Evolutionary conservation across 768 basidiomycete species (phyloP), one percentile per base, ranked within the genome.

Genomic region (Calvatia gigantea): DNA sequence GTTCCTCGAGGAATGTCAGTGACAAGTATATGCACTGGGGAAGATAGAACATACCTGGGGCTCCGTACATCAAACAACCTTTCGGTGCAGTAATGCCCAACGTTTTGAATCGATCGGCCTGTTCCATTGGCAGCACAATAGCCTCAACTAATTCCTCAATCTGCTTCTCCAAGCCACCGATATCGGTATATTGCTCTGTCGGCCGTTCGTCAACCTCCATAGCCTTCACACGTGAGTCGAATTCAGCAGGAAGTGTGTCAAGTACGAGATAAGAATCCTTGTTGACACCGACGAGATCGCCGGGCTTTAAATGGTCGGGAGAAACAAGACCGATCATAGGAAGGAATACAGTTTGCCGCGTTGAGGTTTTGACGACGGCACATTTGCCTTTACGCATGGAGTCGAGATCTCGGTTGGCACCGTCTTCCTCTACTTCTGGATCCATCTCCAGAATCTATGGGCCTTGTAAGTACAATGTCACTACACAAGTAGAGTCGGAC

Each of bases 151-250:
- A 71, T 69, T 98, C 97, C 69, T 98, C 97, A 52, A 99, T 98
- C 78, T 99, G 97, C 74, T 98, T 98, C 79, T 98, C 97, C 69
- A 99, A 66, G 21, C 97, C 97, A 70, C 97, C 97, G 58, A 99
- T 96, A 70, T 95, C 94, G 21, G 94, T 95, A 66, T 98, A 98
- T 2, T 87, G 91, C 70, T 98, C 97, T 11, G 95, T 98, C 31
- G 97, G 97, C 49, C 94, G 81, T 69, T 98, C 97, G 62, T 99
- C 97, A 1, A 99, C 97, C 67, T 99, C 97, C 97, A 99, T 99
- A 7, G 97, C 97, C 71, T 98, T 98, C 23, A 99, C 97, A 43
- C 97, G 86, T 32, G 94, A 94, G 70, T 99, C 97, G 66, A 94
- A 98, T 75, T 99, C 97, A 23, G 90, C 91, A 3, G 97, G 97